Evolutionary conservation across 495 filamentous ascomycete species (phyloP).

Genomic region (Amniculicola lignicola): DNA sequence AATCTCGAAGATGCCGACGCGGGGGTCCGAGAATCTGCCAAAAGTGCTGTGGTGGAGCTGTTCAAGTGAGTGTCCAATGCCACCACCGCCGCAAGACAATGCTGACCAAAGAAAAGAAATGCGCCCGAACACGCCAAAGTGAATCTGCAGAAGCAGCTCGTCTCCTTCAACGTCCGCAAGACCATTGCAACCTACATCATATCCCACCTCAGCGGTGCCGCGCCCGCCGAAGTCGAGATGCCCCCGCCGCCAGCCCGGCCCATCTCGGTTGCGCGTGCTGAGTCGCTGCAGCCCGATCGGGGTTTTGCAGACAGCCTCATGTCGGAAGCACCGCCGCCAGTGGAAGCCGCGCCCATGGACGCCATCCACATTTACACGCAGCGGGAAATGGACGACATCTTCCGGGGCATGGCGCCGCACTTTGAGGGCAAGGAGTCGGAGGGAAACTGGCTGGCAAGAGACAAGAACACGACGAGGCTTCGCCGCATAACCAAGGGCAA

Average conservation of each 20-base stretch:
- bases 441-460: constrained; percentile 82
- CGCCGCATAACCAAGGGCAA: constrained; percentile 80
- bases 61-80: constrained; percentile 58
- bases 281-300: constrained; percentile 27
- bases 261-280: constrained; percentile 6
- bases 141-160: constrained; percentile 79
- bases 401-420: constrained; percentile 69
- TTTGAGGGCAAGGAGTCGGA: constrained; percentile 93
- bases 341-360: constrained; percentile 65
- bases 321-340: constrained; percentile 39
- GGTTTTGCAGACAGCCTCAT: constrained; percentile 39
- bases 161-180: constrained; percentile 73
- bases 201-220: constrained; percentile 62
- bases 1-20: constrained; percentile 86
- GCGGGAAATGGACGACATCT: constrained; percentile 78
- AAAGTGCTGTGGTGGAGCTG: constrained; percentile 74
- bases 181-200: constrained; percentile 78
- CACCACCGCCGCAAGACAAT: constrained; percentile 1
- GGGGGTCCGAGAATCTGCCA: constrained; percentile 78
- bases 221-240: constrained; percentile 50
- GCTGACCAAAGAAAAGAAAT: constrained; percentile 49
- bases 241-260: constrained; percentile 40
- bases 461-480: constrained; percentile 71
- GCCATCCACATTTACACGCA: constrained; percentile 76
- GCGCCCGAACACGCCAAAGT: constrained; percentile 80